phyloP scores from a whole-genome alignment of 495 filamentous ascomycete genomes.

The Podospora pseudoanserina region DNA sequence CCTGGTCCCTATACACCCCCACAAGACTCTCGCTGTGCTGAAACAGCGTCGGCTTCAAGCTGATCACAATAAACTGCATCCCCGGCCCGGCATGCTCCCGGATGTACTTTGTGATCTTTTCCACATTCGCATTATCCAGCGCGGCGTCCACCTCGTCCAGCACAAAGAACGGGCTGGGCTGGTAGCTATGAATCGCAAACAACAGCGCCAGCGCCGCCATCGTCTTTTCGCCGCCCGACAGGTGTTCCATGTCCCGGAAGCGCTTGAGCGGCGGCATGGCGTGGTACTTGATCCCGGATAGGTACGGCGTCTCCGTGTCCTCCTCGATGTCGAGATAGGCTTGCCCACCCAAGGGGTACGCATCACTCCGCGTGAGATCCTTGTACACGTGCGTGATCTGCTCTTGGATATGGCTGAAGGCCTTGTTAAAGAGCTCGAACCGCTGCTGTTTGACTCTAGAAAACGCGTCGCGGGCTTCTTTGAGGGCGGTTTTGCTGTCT shows the following conservation, averaged over 20 bases:
- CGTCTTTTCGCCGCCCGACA: constrained; percentile 97
- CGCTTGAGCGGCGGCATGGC: constrained; percentile 98
- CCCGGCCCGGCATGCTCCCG: constrained; percentile 89
- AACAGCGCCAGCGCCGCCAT: constrained; percentile 95
- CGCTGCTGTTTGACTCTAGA: constrained; percentile 75
- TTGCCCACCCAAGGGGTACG: constrained; percentile 85
- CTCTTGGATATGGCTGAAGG: constrained; percentile 90
- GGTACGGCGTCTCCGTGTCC: constrained; percentile 81
- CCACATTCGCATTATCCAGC: constrained; percentile 93
- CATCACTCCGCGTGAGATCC: constrained; percentile 81
- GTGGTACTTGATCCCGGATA: constrained; percentile 93
- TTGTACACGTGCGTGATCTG: constrained; percentile 93
- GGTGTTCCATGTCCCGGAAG: constrained; percentile 98
- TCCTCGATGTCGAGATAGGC: constrained; percentile 92
- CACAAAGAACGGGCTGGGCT: constrained; percentile 94
- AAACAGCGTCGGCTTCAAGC: constrained; percentile 88
- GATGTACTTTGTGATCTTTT: constrained; percentile 93
- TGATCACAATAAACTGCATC: constrained; percentile 99
- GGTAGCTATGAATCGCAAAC: constrained; percentile 93
- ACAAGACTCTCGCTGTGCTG: constrained; percentile 91
- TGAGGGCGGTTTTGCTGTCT: constrained; percentile 67
- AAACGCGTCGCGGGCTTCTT: constrained; percentile 76
- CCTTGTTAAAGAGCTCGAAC: constrained; percentile 88
- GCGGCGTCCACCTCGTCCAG: constrained; percentile 98
- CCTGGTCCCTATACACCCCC: constrained; percentile 92